Conservation (phyloP, 2,329 filamentous ascomycete genomes). For the Aspergillus proliferans region DNA sequence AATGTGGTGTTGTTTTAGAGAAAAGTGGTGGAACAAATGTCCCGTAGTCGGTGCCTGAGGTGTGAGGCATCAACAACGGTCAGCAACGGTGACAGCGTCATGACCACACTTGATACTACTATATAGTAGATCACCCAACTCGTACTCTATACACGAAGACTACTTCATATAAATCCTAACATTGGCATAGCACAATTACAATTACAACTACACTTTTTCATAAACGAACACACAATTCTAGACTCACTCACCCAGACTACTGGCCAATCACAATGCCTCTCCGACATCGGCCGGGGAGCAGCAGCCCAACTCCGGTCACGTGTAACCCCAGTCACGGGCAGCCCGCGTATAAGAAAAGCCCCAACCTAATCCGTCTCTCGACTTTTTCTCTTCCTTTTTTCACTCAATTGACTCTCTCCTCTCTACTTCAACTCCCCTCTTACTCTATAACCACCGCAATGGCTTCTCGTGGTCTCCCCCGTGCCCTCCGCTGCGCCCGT, state of each 20-base stretch:
- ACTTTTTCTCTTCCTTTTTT: conserved; percentile 10
- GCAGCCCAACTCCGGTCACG: conserved; percentile 23
- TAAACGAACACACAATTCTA: no score
- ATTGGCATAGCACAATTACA: no score
- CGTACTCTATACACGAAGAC: no score
- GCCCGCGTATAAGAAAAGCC: conserved; percentile 4
- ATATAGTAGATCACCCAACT: no score
- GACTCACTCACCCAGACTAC: not conserved
- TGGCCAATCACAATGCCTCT: not conserved
- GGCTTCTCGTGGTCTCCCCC: conserved; percentile 46
- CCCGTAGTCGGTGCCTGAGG: not conserved
- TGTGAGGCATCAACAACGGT: no score
- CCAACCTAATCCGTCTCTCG: not conserved
- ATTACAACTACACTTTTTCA: no score
- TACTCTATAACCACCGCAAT: conserved; percentile 28
- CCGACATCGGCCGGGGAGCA: conserved; percentile 25
- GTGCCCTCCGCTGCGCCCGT: conserved; percentile 54
- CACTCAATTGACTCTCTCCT: conserved; percentile 8
- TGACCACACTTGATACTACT: no score
- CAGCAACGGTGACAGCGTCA: no score
- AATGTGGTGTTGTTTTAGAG: no score
- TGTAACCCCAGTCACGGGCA: conserved; percentile 4
- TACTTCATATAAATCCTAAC: no score
- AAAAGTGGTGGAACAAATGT: not conserved
- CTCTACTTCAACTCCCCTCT: conserved; percentile 6